Base-by-base conservation (phyloP, 257 asterid species). In the Petunia axillaris region DNA sequence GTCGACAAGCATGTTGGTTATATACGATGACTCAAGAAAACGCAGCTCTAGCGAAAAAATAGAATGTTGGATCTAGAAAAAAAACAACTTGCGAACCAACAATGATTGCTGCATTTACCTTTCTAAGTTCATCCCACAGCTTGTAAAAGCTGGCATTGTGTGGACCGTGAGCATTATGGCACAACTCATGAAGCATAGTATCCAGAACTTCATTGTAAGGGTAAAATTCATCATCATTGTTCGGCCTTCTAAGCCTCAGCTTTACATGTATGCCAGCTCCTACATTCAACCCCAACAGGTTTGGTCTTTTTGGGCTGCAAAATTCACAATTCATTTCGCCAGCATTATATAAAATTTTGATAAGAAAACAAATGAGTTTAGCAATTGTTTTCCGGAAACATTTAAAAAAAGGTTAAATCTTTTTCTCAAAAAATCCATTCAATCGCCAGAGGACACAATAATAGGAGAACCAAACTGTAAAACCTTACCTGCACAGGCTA, bases 151-250 rank as follows among this genome's bases (percentile, higher is more conserved):
- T 88, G 44, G 97, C 85, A 88, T 95, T 89, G 80, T 93, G 99
- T 81, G 98, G 96, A 78, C 97, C 89, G 83, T 93, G 97, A 70
- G 60, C 87, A 71, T 93, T 95, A 83, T 95, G 99, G 86, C 98
- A 93, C 71, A 93, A 92, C 87, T 95, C 99, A 70, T 95, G 99
- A 64, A 95, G 98, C 98, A 95, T 95, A 59, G 99, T 95, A 83
- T 95, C 99, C 13, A 95, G 81, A 83, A 95, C 88, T 85, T 89
- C 86, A 84, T 93, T 82, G 79, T 75, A 95, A 16, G 94, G 95
- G 77, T 89, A 82, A 85, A 93, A 95, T 36, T 88, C 94, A n/a
- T 87, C 92, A 36, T 95, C 98, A 35, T 83, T 89, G 85, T 92
- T 85, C 39, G 86, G 78, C 78, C 93, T 89, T 80, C 99, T 83